A percentile compares a stretch with the other conserved stretches of the same genome.
These are phyloP conservation scores for Teratosphaeria destructans DNA, from an alignment of 2,329 filamentous ascomycete species.

Conservation along the genomic window DNA sequence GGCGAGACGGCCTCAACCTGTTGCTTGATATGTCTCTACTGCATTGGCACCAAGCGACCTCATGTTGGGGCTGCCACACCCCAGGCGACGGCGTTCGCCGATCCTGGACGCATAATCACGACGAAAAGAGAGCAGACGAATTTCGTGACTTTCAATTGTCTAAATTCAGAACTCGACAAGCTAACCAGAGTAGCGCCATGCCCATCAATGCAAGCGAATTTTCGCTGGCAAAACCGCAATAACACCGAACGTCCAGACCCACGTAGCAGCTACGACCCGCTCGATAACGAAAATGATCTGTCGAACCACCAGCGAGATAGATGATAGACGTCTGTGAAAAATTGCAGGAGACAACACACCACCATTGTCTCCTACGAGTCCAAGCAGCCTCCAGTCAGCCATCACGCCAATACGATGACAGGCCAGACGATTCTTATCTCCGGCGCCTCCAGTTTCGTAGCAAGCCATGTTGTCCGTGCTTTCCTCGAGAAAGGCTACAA, in stretches of 20 bases:
- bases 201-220: neutral
- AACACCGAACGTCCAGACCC: neutral
- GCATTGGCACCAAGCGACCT: too few relatives aligned
- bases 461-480: slow-evolving; percentile 25
- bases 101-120: too few relatives aligned
- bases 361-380: neutral
- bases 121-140: too few relatives aligned
- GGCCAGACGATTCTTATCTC: slow-evolving; percentile 23
- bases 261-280: neutral
- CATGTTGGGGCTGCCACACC: too few relatives aligned
- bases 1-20: too few relatives aligned
- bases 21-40: too few relatives aligned
- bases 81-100: too few relatives aligned
- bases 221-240: neutral
- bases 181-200: neutral
- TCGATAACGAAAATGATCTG: neutral
- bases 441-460: slow-evolving; percentile 30
- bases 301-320: neutral
- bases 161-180: neutral
- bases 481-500: slow-evolving; percentile 27
- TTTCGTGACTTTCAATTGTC: too few relatives aligned
- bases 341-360: neutral
- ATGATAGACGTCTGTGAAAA: neutral
- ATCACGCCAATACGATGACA: neutral
- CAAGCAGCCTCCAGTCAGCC: neutral